A percentile compares a stretch with the other conserved stretches of the same genome.
These are phyloP conservation scores for Dittrichia graveolens DNA, from an alignment of 129 eudicot species.

Conservation along the genomic window DNA sequence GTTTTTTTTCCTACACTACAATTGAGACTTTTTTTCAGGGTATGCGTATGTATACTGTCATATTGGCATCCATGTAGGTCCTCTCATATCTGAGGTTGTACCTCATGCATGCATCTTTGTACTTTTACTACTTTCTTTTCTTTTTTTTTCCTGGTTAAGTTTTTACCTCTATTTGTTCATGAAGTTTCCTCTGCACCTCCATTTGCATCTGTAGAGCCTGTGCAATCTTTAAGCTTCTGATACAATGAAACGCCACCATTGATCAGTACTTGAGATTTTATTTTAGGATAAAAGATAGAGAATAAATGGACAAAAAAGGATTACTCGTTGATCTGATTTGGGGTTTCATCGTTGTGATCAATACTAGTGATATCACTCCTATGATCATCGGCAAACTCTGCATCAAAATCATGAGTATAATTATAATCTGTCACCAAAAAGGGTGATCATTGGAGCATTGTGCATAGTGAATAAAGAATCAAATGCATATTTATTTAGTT, in stretches of 20 bases:
- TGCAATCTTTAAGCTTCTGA: conserved; percentile 66
- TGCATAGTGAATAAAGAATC: conserved; percentile 1
- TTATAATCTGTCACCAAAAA: conserved; percentile 17
- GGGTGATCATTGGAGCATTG: conserved; percentile 7
- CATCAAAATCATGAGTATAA: conserved; percentile 18
- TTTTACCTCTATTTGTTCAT: conserved; percentile 87
- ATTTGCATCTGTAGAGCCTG: conserved; percentile 85
- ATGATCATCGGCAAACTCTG: conserved; percentile 53
- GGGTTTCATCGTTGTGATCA: conserved; percentile 49
- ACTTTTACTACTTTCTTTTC: not conserved
- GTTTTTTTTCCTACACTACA: not conserved
- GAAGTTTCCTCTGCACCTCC: conserved; percentile 93
- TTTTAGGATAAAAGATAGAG: not conserved
- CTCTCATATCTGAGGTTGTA: conserved; percentile 1
- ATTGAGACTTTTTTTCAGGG: not conserved
- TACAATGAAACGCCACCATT: conserved; percentile 22
- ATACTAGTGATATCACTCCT: conserved; percentile 37
- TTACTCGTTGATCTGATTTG: conserved; percentile 66
- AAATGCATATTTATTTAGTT: not conserved
- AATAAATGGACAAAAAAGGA: not conserved
- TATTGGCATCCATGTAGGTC: conserved; percentile 6
- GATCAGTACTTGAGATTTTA: conserved; percentile 23
- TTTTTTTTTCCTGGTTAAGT: not conserved
- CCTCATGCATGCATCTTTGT: conserved; percentile 18
- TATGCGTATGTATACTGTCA: not conserved